Evolutionary conservation across 2,329 filamentous ascomycete genomes (phyloP), one percentile per base, ranked within the genome.

Genomic region (Phialophora expanda): DNA sequence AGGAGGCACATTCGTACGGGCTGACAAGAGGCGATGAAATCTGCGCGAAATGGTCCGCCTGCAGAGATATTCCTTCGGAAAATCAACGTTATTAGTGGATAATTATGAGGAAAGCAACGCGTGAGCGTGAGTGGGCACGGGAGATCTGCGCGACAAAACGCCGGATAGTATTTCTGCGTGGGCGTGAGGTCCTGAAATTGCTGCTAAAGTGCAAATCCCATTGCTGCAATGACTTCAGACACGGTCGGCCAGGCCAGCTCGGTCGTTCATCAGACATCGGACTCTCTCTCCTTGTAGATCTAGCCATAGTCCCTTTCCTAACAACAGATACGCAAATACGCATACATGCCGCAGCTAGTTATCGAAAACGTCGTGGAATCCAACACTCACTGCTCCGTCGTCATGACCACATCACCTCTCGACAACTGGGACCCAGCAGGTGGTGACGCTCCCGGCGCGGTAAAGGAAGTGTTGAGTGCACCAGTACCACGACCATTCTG

Each of bases 381-480:
- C 8, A 14, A 26, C 24, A 8, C 44, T 67, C 62, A 66, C 44
- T 57, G 64, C 61, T 64, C 67, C 26, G 61, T 67, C 20, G 58
- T 63, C 67, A 69, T 69, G 20, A 62, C 61, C 48, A 67, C 61
- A 62, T 67, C 67, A 11, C 59, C 62, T 20, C 58, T 48, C 12
- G 30, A 24, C 56, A 58, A 20, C 11, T 2, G 58, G 9, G 46
- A 17, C 20, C 26, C 44, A 24, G 30, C 20, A 24, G 26, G 38
- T 8, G 38, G 38, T 20, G 38, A 44, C 14, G 38, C 4, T n/a
- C 14, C 34, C 7, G 28, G 26, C 41, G 44, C 17, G 41, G 44
- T 17, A 3, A 32, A 12, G 14, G 20, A n/a, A n/a, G 12, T 20
- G 54, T 32, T 34, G 22, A 44, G 26, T 26, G 22, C 7, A n/a